Conservation (phyloP, 1,284 basidiomycete species). For the Xerocomus minutiporus region DNA sequence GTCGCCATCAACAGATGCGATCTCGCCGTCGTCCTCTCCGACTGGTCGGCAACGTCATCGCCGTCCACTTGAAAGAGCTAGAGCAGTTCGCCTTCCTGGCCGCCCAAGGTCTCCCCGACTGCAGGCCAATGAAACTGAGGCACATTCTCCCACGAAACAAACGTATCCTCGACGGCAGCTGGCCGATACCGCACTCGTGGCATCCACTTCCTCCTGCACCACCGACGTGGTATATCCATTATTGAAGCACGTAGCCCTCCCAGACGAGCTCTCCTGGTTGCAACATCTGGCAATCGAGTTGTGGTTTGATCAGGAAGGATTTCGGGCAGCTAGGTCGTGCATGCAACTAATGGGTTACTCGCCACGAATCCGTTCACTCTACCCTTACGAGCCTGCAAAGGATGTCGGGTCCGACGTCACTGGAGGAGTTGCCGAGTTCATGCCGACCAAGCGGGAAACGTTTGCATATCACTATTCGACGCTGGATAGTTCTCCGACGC, state of each 20-base stretch:
- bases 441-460: constrained; percentile 50
- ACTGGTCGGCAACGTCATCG: constrained; percentile 21
- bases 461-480: constrained; percentile 69
- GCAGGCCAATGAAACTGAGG: constrained; percentile 19
- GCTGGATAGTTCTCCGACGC: constrained; percentile 61
- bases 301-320: constrained; percentile 77
- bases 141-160: constrained; percentile 6
- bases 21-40: constrained; percentile 20
- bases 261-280: constrained; percentile 47
- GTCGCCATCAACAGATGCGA: constrained; percentile 26
- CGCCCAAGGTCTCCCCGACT: constrained; percentile 24
- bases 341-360: constrained; percentile 57
- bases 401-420: constrained; percentile 22
- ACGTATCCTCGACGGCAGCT: constrained; percentile 12
- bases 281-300: constrained; percentile 53
- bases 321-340: constrained; percentile 53
- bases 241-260: constrained; percentile 28
- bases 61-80: constrained; percentile 30
- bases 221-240: constrained; percentile 10
- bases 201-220: constrained; percentile 4
- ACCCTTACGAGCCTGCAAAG: constrained; percentile 28
- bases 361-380: constrained; percentile 32
- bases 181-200: constrained; percentile 2
- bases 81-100: constrained; percentile 28
- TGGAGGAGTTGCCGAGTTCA: constrained; percentile 55